phyloP scores from a whole-genome alignment of 2,329 filamentous ascomycete genomes.

The Xylaria polymorpha region DNA sequence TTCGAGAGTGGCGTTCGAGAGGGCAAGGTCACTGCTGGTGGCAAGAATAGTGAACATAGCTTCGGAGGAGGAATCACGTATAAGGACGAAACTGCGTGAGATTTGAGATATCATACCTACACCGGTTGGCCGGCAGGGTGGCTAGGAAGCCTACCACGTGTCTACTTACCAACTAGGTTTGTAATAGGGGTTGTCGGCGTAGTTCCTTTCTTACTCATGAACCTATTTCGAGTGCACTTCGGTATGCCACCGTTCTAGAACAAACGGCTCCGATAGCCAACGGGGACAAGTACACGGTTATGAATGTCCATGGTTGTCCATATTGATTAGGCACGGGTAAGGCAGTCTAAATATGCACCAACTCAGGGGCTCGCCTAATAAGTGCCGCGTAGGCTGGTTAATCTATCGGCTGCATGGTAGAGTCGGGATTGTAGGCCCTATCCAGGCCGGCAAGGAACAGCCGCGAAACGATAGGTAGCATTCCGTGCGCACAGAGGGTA shows the following conservation, averaged over 20 bases:
- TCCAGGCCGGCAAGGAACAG: not conserved
- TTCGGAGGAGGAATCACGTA: slow-evolving; percentile 65
- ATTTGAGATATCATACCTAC: slow-evolving; percentile 37
- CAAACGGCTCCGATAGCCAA: not conserved
- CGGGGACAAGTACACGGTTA: not conserved
- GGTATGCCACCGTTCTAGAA: not conserved
- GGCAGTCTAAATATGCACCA: not conserved
- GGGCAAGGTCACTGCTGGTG: slow-evolving; percentile 58
- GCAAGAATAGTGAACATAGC: slow-evolving; percentile 60
- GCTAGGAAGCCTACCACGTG: not conserved
- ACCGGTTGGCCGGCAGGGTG: not conserved
- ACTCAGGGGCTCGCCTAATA: not conserved
- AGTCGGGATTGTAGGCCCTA: not conserved
- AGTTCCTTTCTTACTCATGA: not conserved
- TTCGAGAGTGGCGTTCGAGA: slow-evolving; percentile 63
- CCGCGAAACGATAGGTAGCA: not conserved
- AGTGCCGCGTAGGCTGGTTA: not conserved
- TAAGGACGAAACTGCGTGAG: slow-evolving; percentile 47
- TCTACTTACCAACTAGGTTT: not conserved
- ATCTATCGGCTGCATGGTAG: not conserved
- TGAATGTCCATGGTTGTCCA: not conserved
- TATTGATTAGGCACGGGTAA: not conserved
- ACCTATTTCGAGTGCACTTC: not conserved
- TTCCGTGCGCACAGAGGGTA: not conserved
- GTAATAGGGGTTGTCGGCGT: not conserved